phyloP scores from a whole-genome alignment of 1,284 basidiomycete species.

The Trametes polyzona region DNA sequence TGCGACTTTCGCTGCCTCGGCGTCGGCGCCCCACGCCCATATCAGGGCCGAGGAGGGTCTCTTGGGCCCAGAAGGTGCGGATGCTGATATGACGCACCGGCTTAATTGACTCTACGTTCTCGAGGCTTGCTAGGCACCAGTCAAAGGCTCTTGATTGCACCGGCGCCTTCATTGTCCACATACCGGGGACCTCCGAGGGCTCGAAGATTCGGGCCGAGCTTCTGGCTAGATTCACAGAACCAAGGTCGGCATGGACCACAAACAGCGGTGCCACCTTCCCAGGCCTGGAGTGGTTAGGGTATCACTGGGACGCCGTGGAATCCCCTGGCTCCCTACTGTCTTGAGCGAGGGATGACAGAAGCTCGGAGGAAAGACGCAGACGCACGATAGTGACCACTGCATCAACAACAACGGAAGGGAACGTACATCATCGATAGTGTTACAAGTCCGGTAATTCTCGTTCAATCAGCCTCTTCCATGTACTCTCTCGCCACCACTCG shows the following conservation, averaged over 20 bases:
- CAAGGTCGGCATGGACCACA: too few species aligned
- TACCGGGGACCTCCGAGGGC: too few species aligned
- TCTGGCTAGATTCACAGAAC: too few species aligned
- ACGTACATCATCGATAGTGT: not conserved
- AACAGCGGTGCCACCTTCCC: too few species aligned
- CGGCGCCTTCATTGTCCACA: not conserved
- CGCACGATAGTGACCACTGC: not conserved
- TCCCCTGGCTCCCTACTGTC: too few species aligned
- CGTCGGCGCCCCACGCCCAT: not conserved
- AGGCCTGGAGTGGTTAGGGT: too few species aligned
- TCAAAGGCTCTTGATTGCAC: slow-evolving; percentile 8
- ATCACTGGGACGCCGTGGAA: too few species aligned
- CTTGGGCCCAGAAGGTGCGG: not conserved
- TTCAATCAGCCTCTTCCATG: slow-evolving; percentile 83
- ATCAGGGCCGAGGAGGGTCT: not conserved
- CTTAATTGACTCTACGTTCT: not conserved
- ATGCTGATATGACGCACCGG: slow-evolving; percentile 6
- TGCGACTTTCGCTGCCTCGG: not conserved
- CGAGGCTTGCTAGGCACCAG: slow-evolving; percentile 6
- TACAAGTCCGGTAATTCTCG: slow-evolving; percentile 88
- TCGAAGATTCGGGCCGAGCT: not conserved
- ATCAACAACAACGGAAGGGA: not conserved
- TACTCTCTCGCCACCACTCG: slow-evolving; percentile 93
- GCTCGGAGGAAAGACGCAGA: not conserved
- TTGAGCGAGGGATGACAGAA: too few species aligned